Evolutionary conservation across 495 filamentous ascomycete genomes (phyloP).

Genomic region (Penicillium longicatenatum): DNA sequence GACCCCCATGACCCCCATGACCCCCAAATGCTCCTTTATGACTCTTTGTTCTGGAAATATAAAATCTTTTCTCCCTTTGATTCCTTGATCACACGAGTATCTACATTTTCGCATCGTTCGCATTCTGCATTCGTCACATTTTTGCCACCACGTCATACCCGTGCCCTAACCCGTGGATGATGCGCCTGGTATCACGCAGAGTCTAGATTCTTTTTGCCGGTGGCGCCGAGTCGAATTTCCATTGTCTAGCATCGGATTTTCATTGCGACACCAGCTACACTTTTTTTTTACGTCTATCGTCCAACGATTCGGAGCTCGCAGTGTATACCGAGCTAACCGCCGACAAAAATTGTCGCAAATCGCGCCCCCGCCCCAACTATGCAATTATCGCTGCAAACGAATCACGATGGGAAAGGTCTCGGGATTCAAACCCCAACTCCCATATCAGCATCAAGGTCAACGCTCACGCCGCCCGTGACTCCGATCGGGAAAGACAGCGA

Average conservation of each 20-base stretch:
- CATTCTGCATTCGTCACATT: slow-evolving; percentile 6
- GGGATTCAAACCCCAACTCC: slow-evolving; percentile 12
- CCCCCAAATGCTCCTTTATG: neutral
- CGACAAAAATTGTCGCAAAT: neutral
- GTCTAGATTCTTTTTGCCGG: slow-evolving; percentile 13
- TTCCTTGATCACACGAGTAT: too few relatives aligned
- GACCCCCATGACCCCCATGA: slow-evolving; percentile 2
- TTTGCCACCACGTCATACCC: slow-evolving; percentile 23
- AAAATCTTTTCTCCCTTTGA: neutral
- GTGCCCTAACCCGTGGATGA: slow-evolving; percentile 23
- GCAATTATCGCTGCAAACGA: slow-evolving; percentile 35
- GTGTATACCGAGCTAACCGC: neutral
- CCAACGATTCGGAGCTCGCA: neutral
- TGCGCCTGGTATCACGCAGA: slow-evolving; percentile 12
- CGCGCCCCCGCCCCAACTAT: slow-evolving; percentile 23
- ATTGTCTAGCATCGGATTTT: neutral
- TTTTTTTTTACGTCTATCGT: neutral
- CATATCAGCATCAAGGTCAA: slow-evolving; percentile 12
- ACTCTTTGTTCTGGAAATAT: slow-evolving; percentile 2
- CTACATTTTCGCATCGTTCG: neutral
- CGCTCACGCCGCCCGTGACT: slow-evolving; percentile 43
- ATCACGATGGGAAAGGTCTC: slow-evolving; percentile 17
- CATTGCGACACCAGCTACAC: neutral
- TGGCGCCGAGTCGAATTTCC: slow-evolving; percentile 19
- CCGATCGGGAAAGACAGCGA: slow-evolving; percentile 31